A percentile compares a stretch with the other conserved stretches of the same genome.
These are phyloP conservation scores for Pseudozyma flocculosa DNA, from an alignment of 1,284 basidiomycete species.

Conservation along the genomic window DNA sequence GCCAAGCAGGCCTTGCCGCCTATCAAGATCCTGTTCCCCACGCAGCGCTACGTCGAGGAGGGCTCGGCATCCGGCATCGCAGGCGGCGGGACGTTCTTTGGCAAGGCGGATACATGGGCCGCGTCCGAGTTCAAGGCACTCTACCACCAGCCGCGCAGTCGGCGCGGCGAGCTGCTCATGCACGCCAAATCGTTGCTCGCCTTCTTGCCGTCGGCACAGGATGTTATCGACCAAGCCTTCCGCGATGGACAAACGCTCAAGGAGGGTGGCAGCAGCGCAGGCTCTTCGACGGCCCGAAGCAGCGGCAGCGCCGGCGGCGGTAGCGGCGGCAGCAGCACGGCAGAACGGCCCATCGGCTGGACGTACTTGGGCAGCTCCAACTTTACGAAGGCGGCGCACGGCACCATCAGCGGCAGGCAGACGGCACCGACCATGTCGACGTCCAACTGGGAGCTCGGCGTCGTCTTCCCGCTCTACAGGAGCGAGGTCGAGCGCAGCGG, in stretches of 20 bases:
- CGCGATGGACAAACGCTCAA: too few species aligned
- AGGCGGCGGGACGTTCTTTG: slow-evolving; percentile 52
- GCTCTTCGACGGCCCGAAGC: too few species aligned
- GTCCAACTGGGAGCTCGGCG: slow-evolving; percentile 52
- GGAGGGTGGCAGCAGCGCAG: too few species aligned
- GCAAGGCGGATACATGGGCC: slow-evolving; percentile 36
- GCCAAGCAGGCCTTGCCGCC: slow-evolving; percentile 15
- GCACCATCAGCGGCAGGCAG: slow-evolving; percentile 36
- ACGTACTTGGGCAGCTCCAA: slow-evolving; percentile 51
- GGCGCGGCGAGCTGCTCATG: slow-evolving; percentile 52
- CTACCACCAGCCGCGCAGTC: slow-evolving; percentile 33
- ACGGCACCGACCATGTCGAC: slow-evolving; percentile 22
- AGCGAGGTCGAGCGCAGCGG: slow-evolving; percentile 24
- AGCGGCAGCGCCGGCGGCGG: too few species aligned
- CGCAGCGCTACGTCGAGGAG: slow-evolving; percentile 34
- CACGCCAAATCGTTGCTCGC: slow-evolving; percentile 53
- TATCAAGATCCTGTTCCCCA: slow-evolving; percentile 50
- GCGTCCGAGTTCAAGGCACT: slow-evolving; percentile 22
- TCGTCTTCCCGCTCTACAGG: slow-evolving; percentile 28
- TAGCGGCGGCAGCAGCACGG: not conserved
- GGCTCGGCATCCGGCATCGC: slow-evolving; percentile 27
- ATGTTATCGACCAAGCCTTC: slow-evolving; percentile 14
- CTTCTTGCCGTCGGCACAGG: slow-evolving; percentile 4
- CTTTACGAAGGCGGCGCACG: slow-evolving; percentile 55
- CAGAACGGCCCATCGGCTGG: slow-evolving; percentile 37